Evolutionary conservation across 768 basidiomycete species (phyloP).

Genomic region (Lactarius tabidus): DNA sequence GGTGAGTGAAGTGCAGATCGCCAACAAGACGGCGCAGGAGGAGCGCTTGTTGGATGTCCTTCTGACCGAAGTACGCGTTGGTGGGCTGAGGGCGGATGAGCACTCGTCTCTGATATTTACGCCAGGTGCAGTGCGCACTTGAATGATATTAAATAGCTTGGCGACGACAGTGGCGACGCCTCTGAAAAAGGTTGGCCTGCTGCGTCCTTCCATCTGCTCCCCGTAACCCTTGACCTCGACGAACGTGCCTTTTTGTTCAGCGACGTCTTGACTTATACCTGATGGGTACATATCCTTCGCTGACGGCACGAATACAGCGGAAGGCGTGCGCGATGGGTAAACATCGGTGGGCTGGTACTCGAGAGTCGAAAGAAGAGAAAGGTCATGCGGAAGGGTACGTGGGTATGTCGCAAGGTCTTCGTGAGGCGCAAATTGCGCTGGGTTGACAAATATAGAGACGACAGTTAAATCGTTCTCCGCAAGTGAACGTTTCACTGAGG

Average conservation of each 20-base stretch:
- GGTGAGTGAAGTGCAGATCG: slow-evolving; percentile 81
- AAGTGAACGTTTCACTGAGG: slow-evolving; percentile 71
- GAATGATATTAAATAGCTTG: slow-evolving; percentile 89
- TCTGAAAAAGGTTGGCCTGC: slow-evolving; percentile 87
- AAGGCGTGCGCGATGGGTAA: slow-evolving; percentile 40
- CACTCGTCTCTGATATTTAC: not conserved
- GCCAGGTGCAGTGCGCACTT: slow-evolving; percentile 49
- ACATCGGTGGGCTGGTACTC: slow-evolving; percentile 21
- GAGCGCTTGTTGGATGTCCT: slow-evolving; percentile 95
- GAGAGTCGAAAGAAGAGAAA: slow-evolving; percentile 51
- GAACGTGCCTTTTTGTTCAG: slow-evolving; percentile 80
- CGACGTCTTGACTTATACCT: slow-evolving; percentile 75
- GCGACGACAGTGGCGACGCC: slow-evolving; percentile 94
- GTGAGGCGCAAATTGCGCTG: slow-evolving; percentile 93
- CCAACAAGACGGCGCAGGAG: slow-evolving; percentile 71
- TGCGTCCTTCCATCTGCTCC: slow-evolving; percentile 89
- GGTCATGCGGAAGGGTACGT: slow-evolving; percentile 74
- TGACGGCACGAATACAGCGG: slow-evolving; percentile 76
- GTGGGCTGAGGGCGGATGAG: slow-evolving; percentile 58
- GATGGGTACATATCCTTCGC: slow-evolving; percentile 90
- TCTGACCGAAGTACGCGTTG: slow-evolving; percentile 93
- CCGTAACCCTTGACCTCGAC: slow-evolving; percentile 89
- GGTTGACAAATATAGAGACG: slow-evolving; percentile 96
- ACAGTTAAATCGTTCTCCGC: slow-evolving; percentile 79
- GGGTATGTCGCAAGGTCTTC: slow-evolving; percentile 93